Evolutionary conservation across 371 early-diverging fungal genomes (phyloP), one percentile per base, ranked within the genome.

Genomic region (Mortierella polycephala): DNA sequence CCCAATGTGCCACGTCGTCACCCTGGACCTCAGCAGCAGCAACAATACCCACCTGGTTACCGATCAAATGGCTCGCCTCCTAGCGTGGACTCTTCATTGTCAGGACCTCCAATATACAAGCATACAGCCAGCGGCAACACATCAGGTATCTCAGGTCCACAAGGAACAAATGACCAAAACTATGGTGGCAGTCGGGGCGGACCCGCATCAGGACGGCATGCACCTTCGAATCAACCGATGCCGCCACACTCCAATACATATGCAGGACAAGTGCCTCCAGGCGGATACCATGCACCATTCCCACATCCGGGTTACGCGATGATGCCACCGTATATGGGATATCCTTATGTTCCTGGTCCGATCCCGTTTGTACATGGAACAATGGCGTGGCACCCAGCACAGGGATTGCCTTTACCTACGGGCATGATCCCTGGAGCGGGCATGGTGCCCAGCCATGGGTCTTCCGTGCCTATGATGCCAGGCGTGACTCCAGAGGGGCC

Each of bases 271-370:
- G 60, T 52, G 16, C 75, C 71, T 11, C 64, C 58, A 12, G 57
- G 41, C 0, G 70, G 70, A 56, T 70, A 70, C 46, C 70, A 40
- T 57, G 70, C 64, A 1, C 51, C 71, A 18, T 66, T 50, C 55
- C 63, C 70, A 7, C 59, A 67, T 42, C 69, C 70, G 30, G 76
- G 71, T 10, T 76, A 77, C 18, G 71, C 63, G 2, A 54, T 71
- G 55, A 71, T 77, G 65, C 65, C 72, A 5, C 72, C 72, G 0
- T 71, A 71, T 37, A 62, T 77, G 62, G 72, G 72, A n/a, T 77
- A 72, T 41, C 60, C 72, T 0, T 77, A 68, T 51, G 49, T 62
- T 13, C 67, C 75, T 0, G 65, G 66, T 1, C 67, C 75, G 4
- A 53, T 7, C 7, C 66, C 67, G 13, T 62, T 58, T 39, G 67